Evolutionary conservation across 305 asterid genomes (phyloP), one percentile per base, ranked within the genome.

Genomic region (Fraxinus floribunda): DNA sequence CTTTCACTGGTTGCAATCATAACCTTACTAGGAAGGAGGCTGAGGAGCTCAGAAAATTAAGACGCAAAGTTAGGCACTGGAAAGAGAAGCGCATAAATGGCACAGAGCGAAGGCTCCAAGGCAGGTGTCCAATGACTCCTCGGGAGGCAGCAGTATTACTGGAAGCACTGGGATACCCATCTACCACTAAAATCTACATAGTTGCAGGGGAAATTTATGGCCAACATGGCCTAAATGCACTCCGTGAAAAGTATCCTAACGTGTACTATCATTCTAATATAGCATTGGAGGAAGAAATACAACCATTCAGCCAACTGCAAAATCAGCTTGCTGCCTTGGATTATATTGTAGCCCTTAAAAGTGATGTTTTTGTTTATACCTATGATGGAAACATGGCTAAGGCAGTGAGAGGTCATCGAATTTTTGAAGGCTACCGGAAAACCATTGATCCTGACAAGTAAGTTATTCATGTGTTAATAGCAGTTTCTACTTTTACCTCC

Each of bases 371-470:
- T 78, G 89, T 92, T 16, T 95, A 92, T 82, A 94, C 99, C 2
- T 92, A 94, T 29, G 97, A 94, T 74, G 99, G 99, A 38, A 93
- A 95, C 81, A 94, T 95, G 99, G 99, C 98, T 2, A 95, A 92
- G 89, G 98, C 99, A 0, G 98, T 95, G 80, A 97, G 91, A 74
- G 99, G 99, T 11, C 99, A 95, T 76, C 78, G 99, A 76, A 78
- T 90, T 71, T 94, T 88, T 75, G 93, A 91, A 79, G 97, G 98
- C 36, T 94, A 89, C 18, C 85, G 86, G 66, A 91, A 92, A 88
- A 92, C 98, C 0, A 92, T 94, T 64, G 90, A 87, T 79, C 99
- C 98, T 0, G 91, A 95, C 91, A 92, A 93, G 98, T 94, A 68
- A 68, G 75, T 68, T 29, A 68, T 68, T 68, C 75, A 68, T 68